Evolutionary conservation across 192 early-diverging fungal species (phyloP).

Genomic region (Umbelopsis vinacea): DNA sequence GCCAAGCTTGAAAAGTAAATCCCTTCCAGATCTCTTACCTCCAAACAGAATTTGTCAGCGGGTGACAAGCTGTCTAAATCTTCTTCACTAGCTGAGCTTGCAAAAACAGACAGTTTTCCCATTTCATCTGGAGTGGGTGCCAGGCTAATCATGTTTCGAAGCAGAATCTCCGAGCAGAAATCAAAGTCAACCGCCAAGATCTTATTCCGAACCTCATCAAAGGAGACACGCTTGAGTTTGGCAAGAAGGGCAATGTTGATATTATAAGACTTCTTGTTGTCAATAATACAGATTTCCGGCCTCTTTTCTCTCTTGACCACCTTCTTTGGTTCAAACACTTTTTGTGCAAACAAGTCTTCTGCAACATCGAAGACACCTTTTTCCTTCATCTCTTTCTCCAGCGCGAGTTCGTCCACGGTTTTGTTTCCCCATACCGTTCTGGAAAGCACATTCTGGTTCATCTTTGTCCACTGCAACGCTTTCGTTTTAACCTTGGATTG

Average conservation of each 20-base stretch:
- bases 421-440: slow-evolving; percentile 68
- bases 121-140: slow-evolving; percentile 78
- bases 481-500: slow-evolving; percentile 76
- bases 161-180: slow-evolving; percentile 62
- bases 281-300: slow-evolving; percentile 71
- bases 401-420: slow-evolving; percentile 49
- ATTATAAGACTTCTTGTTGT: slow-evolving; percentile 72
- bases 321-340: slow-evolving; percentile 52
- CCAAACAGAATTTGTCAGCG: slow-evolving; percentile 75
- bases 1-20: background rate
- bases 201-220: slow-evolving; percentile 65
- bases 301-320: slow-evolving; percentile 49
- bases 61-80: slow-evolving; percentile 63
- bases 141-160: slow-evolving; percentile 70
- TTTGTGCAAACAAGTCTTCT: slow-evolving; percentile 76
- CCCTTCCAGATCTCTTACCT: slow-evolving; percentile 33
- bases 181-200: slow-evolving; percentile 71
- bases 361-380: slow-evolving; percentile 67
- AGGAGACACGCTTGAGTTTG: slow-evolving; percentile 69
- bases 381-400: slow-evolving; percentile 60
- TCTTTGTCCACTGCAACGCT: slow-evolving; percentile 80
- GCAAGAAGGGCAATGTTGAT: slow-evolving; percentile 46
- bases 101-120: slow-evolving; percentile 74
- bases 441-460: slow-evolving; percentile 63
- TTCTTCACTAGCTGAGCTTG: slow-evolving; percentile 64